Evolutionary conservation across 2,329 filamentous ascomycete genomes (phyloP).

Genomic region (Chaetomiaceae sp.): DNA sequence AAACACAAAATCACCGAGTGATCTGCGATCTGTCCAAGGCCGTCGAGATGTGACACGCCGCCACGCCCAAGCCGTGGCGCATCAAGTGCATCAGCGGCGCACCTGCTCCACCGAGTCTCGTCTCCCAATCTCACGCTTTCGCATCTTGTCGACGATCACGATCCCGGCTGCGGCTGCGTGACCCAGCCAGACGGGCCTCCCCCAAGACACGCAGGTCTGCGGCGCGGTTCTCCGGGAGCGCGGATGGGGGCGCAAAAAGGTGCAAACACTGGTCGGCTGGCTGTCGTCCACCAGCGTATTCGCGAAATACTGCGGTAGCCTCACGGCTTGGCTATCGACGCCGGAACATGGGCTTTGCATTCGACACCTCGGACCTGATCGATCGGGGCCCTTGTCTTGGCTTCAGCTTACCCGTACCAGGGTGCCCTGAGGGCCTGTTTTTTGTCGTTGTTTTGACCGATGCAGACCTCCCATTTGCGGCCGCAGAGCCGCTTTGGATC

Average conservation of each 20-base stretch:
- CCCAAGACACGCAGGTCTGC: too few species aligned
- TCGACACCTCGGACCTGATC: too few species aligned
- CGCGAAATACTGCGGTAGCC: too few species aligned
- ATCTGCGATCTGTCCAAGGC: slow-evolving; percentile 10
- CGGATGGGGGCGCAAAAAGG: too few species aligned
- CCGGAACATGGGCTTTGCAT: too few species aligned
- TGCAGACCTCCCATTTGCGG: background rate
- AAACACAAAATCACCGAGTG: slow-evolving; percentile 17
- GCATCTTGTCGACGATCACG: background rate
- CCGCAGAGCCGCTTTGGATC: background rate
- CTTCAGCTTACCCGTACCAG: too few species aligned
- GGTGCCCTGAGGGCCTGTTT: background rate
- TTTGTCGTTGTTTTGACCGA: background rate
- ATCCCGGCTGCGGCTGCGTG: background rate
- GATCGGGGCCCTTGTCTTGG: too few species aligned
- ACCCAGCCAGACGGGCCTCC: background rate
- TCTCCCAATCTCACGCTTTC: background rate
- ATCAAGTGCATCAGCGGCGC: too few species aligned
- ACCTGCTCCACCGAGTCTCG: background rate
- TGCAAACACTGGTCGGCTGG: too few species aligned
- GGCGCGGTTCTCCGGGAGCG: too few species aligned
- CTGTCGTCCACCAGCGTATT: too few species aligned
- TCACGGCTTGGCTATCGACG: background rate
- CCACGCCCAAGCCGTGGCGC: background rate
- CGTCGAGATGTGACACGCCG: background rate